Evolutionary conservation across 2,329 filamentous ascomycete species (phyloP), one percentile per base, ranked within the genome.

Genomic region (Teratosphaeria pseudoeucalypti): DNA sequence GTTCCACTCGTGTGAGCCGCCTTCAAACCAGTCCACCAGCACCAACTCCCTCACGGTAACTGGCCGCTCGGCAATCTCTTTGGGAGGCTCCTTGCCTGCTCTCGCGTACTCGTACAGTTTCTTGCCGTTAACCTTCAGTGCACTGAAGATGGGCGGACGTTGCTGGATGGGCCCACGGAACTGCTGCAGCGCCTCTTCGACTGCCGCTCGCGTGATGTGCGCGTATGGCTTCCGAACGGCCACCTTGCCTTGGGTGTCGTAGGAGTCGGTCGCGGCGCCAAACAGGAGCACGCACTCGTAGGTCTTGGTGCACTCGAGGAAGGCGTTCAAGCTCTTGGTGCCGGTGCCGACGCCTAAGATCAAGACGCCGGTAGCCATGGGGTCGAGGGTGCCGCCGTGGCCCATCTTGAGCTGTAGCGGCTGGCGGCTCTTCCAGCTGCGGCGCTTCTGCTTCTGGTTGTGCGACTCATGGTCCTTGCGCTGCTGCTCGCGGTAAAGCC

Each of bases 101-200:
- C 94, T 82, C 23, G 94, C 94, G 74, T 97, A 97, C 75, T 99
- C 92, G 72, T 99, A 99, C 55, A 96, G 80, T 37, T 90, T 88
- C 78, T 96, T 96, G 2, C 94, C 94, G 66, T 96, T 84, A 74
- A 96, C 90, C 73, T 92, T 92, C 62, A 97, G 79, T 10, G 94
- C 94, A 34, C 90, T 96, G 75, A 92, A 99, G 23, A 99, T 83
- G 6, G 92, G 92, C 43, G 94, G 94, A 66, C 89, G 86, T 78
- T 99, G 94, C 78, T 89, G 86, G 68, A 90, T 90, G 66, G 87
- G 87, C 16, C 94, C 94, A 47, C 86, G 81, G 73, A 96, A 96
- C 62, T 80, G 77, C 5, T 79, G 80, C 60, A 97, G 76, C 16
- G 87, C 89, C 70, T 88, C 82, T 74, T 95, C 88, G 0, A 97